Evolutionary conservation across 2,329 filamentous ascomycete species (phyloP).

Genomic region (Coniella vitis): DNA sequence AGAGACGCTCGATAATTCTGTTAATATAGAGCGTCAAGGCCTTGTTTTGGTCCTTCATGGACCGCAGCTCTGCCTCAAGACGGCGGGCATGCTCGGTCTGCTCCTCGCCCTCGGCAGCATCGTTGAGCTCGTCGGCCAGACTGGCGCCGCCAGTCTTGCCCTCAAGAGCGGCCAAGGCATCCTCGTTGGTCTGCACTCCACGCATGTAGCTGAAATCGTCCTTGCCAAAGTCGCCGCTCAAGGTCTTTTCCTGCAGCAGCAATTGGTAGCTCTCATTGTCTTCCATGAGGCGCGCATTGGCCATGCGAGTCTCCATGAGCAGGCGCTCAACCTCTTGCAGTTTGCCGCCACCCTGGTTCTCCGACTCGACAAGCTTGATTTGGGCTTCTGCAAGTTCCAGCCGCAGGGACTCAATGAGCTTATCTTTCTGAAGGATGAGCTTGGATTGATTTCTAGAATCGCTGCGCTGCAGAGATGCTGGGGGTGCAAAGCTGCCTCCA

Average conservation of each 20-base stretch:
- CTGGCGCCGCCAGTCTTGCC: slow-evolving; percentile 46
- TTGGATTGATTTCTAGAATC: slow-evolving; percentile 87
- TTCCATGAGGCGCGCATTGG: slow-evolving; percentile 93
- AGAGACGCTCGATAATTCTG: slow-evolving; percentile 92
- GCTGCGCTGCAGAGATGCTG: slow-evolving; percentile 76
- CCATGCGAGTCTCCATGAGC: slow-evolving; percentile 87
- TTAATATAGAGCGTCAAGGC: slow-evolving; percentile 96
- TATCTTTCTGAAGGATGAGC: slow-evolving; percentile 89
- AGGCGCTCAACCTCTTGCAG: slow-evolving; percentile 85
- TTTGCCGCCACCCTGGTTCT: slow-evolving; percentile 84
- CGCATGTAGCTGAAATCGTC: slow-evolving; percentile 70
- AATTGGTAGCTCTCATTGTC: slow-evolving; percentile 98
- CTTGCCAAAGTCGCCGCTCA: slow-evolving; percentile 87
- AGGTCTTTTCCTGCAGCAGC: slow-evolving; percentile 85
- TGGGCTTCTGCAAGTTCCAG: slow-evolving; percentile 91
- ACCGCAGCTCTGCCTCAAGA: slow-evolving; percentile 72
- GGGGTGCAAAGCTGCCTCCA: slow-evolving; percentile 75
- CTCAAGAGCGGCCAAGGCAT: slow-evolving; percentile 58
- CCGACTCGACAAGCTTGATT: slow-evolving; percentile 89
- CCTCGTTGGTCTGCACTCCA: slow-evolving; percentile 49
- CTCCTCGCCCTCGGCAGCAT: slow-evolving; percentile 51
- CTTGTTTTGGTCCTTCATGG: slow-evolving; percentile 89
- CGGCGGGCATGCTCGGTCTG: slow-evolving; percentile 51
- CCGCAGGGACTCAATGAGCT: slow-evolving; percentile 85
- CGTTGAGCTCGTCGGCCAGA: slow-evolving; percentile 84